Evolutionary conservation across 2,329 filamentous ascomycete species (phyloP).

Genomic region (Hymenoscyphus occultus): DNA sequence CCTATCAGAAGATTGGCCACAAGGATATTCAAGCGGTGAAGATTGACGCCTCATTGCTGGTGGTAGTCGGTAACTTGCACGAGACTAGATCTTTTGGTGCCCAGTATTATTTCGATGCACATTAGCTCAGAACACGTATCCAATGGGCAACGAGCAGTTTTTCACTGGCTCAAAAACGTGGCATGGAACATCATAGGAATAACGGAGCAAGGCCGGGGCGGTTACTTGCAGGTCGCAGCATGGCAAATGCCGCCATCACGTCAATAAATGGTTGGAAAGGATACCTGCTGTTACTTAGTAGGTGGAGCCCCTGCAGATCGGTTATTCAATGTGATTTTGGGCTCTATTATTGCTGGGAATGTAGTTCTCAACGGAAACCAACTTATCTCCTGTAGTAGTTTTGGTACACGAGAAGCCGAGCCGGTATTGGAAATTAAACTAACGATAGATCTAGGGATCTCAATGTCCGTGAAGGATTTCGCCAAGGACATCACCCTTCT

Average conservation of each 20-base stretch:
- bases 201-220: background rate
- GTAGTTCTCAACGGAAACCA: background rate
- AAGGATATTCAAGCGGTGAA: background rate
- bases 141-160: background rate
- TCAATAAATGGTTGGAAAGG: constrained; percentile 3
- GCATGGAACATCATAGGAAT: background rate
- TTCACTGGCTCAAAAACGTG: background rate
- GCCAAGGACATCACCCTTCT: constrained; percentile 35
- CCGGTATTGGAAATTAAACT: background rate
- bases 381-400: background rate
- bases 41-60: background rate
- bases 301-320: constrained; percentile 7
- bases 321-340: constrained; percentile 8
- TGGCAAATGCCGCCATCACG: background rate
- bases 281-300: background rate
- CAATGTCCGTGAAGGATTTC: constrained; percentile 34
- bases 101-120: background rate
- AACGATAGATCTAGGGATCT: constrained; percentile 10
- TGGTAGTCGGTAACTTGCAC: background rate
- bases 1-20: background rate
- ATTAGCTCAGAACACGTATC: background rate
- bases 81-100: background rate
- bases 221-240: background rate
- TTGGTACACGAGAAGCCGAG: background rate
- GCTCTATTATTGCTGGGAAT: constrained; percentile 11